phyloP scores from a whole-genome alignment of 2,329 filamentous ascomycete genomes.

The Nemania abortiva region DNA sequence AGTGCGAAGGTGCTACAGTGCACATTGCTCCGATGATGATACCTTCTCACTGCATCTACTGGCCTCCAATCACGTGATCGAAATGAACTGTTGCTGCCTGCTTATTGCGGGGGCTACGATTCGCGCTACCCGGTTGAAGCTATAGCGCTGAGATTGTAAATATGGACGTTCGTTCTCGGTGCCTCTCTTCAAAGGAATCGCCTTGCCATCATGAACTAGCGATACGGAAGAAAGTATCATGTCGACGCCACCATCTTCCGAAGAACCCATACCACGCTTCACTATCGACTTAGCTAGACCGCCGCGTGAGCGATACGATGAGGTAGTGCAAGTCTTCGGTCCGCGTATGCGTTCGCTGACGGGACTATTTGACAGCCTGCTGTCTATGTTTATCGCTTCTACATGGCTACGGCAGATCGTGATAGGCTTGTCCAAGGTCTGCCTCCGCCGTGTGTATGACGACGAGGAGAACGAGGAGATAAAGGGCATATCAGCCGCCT shows the following conservation, averaged over 20 bases:
- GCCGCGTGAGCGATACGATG: constrained; percentile 63
- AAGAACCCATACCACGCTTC: constrained; percentile 40
- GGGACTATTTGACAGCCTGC: constrained; percentile 63
- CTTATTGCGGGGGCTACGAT: not conserved
- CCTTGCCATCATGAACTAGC: not conserved
- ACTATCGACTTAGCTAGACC: constrained; percentile 67
- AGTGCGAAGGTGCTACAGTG: too few relatives aligned
- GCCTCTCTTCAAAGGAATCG: not conserved
- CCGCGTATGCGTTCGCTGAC: constrained; percentile 58
- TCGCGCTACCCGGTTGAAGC: constrained; percentile 1
- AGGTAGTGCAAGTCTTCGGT: constrained; percentile 61
- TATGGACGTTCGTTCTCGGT: not conserved
- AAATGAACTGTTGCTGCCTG: not conserved
- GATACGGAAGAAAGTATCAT: constrained; percentile 18
- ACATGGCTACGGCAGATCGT: constrained; percentile 46
- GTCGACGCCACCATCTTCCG: constrained; percentile 14
- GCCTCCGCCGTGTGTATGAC: constrained; percentile 62
- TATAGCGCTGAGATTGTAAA: not conserved
- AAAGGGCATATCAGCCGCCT: constrained; percentile 64
- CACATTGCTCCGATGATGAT: too few relatives aligned
- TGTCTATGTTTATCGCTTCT: constrained; percentile 50
- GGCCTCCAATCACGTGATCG: not conserved
- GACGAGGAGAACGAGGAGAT: constrained; percentile 71
- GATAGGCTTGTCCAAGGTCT: constrained; percentile 45
- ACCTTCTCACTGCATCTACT: not conserved